Conservation (phyloP, 2,329 filamentous ascomycete genomes). For the Lecanicillium sp. region DNA sequence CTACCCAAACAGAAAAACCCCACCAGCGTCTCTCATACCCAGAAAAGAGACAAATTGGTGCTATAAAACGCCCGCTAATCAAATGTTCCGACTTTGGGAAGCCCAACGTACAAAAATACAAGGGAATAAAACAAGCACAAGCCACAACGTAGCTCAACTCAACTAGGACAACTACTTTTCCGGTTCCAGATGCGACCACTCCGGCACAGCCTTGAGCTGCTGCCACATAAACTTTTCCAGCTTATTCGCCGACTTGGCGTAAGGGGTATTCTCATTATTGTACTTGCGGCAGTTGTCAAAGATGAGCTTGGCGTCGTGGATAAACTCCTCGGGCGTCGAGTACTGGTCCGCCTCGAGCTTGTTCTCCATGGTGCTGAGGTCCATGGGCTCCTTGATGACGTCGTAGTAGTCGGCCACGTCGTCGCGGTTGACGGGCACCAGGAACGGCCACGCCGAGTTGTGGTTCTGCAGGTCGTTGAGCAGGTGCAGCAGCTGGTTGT, state of each 20-base stretch:
- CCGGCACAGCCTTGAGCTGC: slow-evolving; percentile 83
- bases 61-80: slow-evolving; percentile 5
- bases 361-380: slow-evolving; percentile 88
- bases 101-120: too few species aligned
- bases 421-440: slow-evolving; percentile 86
- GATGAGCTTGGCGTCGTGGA: slow-evolving; percentile 78
- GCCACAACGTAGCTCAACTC: too few species aligned
- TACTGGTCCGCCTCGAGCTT: slow-evolving; percentile 94
- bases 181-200: slow-evolving; percentile 68
- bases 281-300: slow-evolving; percentile 94
- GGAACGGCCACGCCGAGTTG: slow-evolving; percentile 87
- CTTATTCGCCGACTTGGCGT: slow-evolving; percentile 91
- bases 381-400: slow-evolving; percentile 97
- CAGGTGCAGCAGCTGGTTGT: slow-evolving; percentile 85
- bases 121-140: too few species aligned
- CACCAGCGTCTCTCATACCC: too few species aligned
- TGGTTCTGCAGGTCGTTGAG: slow-evolving; percentile 96
- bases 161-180: slow-evolving; percentile 37
- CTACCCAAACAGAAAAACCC: too few species aligned
- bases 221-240: slow-evolving; percentile 93
- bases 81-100: slow-evolving; percentile 1
- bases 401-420: slow-evolving; percentile 99
- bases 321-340: slow-evolving; percentile 83
- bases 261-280: slow-evolving; percentile 91
- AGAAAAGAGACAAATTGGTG: too few species aligned